A percentile compares a stretch with the other conserved stretches of the same genome.
Evolutionary conservation across 306 rosid genomes (phyloP).

Genomic region (Fagus sylvatica): DNA sequence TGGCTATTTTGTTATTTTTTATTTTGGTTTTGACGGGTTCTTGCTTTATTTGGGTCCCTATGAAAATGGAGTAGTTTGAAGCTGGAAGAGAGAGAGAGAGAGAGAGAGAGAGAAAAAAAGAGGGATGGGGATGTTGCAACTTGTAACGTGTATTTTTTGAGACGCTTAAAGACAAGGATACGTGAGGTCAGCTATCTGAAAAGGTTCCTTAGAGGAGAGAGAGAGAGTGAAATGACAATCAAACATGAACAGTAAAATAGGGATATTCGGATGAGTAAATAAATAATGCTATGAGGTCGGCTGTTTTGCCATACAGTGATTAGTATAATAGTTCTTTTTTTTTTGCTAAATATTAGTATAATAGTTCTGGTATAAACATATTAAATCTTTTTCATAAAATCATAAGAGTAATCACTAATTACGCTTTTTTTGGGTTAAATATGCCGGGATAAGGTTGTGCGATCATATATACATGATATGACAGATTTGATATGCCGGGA

Average conservation of each 20-base stretch:
- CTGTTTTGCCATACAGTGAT: no score
- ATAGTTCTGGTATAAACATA: no score
- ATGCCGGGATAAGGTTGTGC: no score
- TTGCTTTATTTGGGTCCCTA: neutral
- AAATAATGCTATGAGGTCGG: no score
- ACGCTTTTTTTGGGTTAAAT: no score
- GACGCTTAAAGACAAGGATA: slow-evolving; percentile 10
- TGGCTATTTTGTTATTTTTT: neutral
- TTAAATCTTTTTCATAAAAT: no score
- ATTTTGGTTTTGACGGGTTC: neutral
- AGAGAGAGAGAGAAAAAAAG: neutral
- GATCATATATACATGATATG: no score
- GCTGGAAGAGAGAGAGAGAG: neutral
- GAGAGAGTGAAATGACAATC: slow-evolving; percentile 4
- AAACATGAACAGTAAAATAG: neutral
- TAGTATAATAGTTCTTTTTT: no score
- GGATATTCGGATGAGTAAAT: neutral
- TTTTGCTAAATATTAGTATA: no score
- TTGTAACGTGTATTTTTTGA: neutral
- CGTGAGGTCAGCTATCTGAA: slow-evolving; percentile 16
- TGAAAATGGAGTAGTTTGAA: neutral
- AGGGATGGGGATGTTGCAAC: neutral
- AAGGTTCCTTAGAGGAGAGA: neutral
- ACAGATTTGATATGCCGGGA: no score
- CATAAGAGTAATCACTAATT: no score